Evolutionary conservation across 2,329 filamentous ascomycete species (phyloP), one percentile per base, ranked within the genome.

Genomic region (Madurella mycetomatis): DNA sequence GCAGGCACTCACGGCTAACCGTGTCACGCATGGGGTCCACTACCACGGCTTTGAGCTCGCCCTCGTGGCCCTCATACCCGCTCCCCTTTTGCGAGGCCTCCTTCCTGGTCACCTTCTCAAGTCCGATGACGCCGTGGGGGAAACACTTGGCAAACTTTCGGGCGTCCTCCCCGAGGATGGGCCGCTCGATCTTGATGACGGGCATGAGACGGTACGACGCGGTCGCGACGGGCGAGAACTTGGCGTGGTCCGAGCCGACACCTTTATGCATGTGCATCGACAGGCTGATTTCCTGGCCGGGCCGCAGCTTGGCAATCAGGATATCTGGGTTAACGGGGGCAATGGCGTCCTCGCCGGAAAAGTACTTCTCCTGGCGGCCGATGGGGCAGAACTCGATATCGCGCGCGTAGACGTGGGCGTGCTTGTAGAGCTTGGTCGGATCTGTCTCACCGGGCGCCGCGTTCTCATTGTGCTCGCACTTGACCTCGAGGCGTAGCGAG

Each of bases 181-280:
- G 94, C 63, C 81, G 76, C 43, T 80, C 76, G 67, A 99, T 97
- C 60, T 82, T 80, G 71, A 99, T 97, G 62, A 86, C 86, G 8
- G 94, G 94, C 67, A 99, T 76, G 17, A 99, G 81, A 47, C 94
- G 85, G 76, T 99, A 99, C 19, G 88, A 90, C 2, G 94, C 94
- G 1, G 94, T 96, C 2, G 92, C 92, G 37, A 97, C 94, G 45
- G 94, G 94, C 0, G 90, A 96, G 76, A 94, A 99, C 73, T 99
- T 99, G 64, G 94, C 87, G 71, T 99, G 94, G 72, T 99, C 94
- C 60, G 87, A 84, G 46, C 94, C 94, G 62, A 95, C 85, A 57
- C 95, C 94, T 75, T 96, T 95, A 74, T 95, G 85, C 75, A 92
- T 94, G 76, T 97, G 92, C 81, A 95, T 87, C 62, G 88, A 85